phyloP scores from a whole-genome alignment of 164 flowering plant genomes.

The Brasenia schreberi region DNA sequence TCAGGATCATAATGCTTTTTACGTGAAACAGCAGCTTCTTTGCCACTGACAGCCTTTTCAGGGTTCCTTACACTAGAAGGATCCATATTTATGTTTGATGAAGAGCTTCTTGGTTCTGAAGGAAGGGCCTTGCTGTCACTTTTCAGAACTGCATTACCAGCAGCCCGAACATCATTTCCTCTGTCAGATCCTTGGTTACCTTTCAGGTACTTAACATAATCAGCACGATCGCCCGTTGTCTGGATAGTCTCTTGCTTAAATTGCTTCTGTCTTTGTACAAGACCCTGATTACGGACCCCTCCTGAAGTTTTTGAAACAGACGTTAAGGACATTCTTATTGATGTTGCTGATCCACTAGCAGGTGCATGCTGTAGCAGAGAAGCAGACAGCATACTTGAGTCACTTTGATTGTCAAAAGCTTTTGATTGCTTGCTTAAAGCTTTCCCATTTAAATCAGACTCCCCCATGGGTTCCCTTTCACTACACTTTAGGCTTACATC shows the following conservation, averaged over 20 bases:
- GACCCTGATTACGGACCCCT: background rate
- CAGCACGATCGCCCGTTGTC: background rate
- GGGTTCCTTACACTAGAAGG: constrained; percentile 39
- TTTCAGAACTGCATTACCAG: background rate
- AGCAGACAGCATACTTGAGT: background rate
- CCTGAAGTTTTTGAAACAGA: background rate
- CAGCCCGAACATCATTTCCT: background rate
- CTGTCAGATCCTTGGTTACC: background rate
- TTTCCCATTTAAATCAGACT: constrained; percentile 20
- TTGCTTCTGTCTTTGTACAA: background rate
- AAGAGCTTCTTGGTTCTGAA: constrained; percentile 7
- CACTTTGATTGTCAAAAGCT: background rate
- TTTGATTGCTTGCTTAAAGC: background rate
- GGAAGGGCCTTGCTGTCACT: background rate
- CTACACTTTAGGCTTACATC: constrained; percentile 6
- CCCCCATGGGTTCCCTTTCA: constrained; percentile 26
- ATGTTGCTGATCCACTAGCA: background rate
- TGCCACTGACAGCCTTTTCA: constrained; percentile 39
- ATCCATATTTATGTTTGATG: constrained; percentile 31
- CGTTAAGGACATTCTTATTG: background rate
- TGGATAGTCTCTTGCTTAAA: background rate
- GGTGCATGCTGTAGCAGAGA: too few relatives aligned
- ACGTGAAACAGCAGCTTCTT: constrained; percentile 44
- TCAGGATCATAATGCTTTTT: constrained; percentile 64
- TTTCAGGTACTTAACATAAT: background rate